Evolutionary conservation across 129 eudicot species (phyloP), one percentile per base, ranked within the genome.

Genomic region (Flaveria sonorensis): DNA sequence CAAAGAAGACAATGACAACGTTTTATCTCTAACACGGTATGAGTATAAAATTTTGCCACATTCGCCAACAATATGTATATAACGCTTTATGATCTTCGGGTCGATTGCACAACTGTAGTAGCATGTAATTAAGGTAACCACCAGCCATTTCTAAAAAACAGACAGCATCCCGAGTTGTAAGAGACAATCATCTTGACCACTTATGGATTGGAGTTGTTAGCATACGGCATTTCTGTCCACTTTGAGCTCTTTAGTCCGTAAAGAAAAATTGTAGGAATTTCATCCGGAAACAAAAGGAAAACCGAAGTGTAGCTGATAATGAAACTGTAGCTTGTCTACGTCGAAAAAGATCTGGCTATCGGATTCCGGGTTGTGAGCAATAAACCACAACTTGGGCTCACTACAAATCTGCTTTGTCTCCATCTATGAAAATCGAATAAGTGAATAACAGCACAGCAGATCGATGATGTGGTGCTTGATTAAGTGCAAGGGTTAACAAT

Each of bases 201-300:
- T 16, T 10, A 60, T 10, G 6, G 23, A 48, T 60, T 0, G 32
- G 13, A 79, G 24, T 10, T 78, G 70, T 30, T 69, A 20, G 45
- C 68, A 20, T 77, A 77, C 1, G 55, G 36, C 69, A 53, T 67
- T 39, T 67, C 43, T 0, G 67, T 77, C 81, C 81, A 77, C 42
- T 11, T 68, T 68, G 13, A 51, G 6, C 48, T 76, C 10, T 72
- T 72, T 72, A 46, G 39, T 16, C 30, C 10, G 18, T 48, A 65
- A n/a, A 65, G 36, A 15, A 16, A 8, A 3, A 65, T 15, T 23
- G 4, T 16, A 13, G 24, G 24, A 15, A 2, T 36, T 36, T 1
- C 6, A 0, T 1, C 0, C 15, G 55, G 5, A 12, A 11, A 30
- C 20, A 65, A 30, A 0, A 65, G 4, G 26, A 65, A 36, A 65